These are phyloP conservation scores for Pythium folliculosum DNA, from an alignment of 352 stramenopile genomes.

Conservation along the genomic window DNA sequence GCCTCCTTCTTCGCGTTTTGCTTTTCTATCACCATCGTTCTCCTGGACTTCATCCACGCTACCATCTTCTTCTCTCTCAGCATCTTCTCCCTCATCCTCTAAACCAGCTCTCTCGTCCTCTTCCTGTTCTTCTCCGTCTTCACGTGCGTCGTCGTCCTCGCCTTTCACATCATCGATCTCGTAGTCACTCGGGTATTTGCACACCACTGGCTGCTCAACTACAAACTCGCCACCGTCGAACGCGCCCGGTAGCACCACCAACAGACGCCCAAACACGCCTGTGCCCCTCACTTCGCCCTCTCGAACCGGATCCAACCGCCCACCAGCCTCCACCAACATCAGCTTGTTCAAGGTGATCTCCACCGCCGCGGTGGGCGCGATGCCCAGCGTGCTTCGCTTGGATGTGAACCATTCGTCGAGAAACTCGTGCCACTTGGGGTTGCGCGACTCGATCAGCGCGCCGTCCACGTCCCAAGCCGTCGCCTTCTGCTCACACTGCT, in stretches of 20 bases:
- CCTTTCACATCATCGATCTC: not conserved
- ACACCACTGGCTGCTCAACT: not conserved
- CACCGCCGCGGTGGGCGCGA: not conserved
- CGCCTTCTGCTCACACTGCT: slow-evolving; percentile 1
- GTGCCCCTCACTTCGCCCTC: slow-evolving; percentile 46
- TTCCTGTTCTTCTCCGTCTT: not conserved
- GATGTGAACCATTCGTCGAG: not conserved
- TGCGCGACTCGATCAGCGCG: slow-evolving; percentile 6
- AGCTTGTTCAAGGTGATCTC: slow-evolving; percentile 38
- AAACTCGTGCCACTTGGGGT: not conserved
- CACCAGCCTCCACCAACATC: slow-evolving; percentile 33
- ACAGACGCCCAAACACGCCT: slow-evolving; percentile 46
- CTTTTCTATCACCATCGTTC: too few relatives aligned
- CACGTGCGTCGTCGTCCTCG: not conserved
- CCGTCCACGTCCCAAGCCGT: slow-evolving; percentile 1
- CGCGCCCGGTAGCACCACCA: slow-evolving; percentile 37
- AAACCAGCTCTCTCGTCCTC: not conserved
- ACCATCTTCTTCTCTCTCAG: not conserved
- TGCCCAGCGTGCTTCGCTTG: not conserved
- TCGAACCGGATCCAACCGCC: slow-evolving; percentile 3
- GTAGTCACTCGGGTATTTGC: not conserved
- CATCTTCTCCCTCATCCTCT: not conserved
- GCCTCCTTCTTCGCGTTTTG: too few relatives aligned
- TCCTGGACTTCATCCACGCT: too few relatives aligned
- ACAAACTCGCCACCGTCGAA: slow-evolving; percentile 27